Conservation (phyloP, 306 rosid genomes). For the Quercus glauca region DNA sequence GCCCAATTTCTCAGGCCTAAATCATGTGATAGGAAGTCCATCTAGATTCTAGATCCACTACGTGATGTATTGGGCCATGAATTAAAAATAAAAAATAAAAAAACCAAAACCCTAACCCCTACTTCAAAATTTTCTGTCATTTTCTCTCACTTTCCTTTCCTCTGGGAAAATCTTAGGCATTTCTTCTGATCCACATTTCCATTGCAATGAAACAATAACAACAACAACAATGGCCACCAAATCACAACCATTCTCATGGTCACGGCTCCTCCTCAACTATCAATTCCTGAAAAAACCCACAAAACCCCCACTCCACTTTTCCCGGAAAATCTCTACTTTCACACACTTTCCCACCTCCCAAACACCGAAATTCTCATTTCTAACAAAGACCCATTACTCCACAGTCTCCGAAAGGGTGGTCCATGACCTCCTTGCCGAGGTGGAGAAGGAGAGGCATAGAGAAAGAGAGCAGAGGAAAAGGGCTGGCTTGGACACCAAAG, state of each 20-base stretch:
- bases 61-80: neutral
- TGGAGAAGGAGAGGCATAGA: slow-evolving; percentile 62
- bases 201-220: slow-evolving; percentile 4
- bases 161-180: neutral
- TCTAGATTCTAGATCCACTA: neutral
- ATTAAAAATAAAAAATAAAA: neutral
- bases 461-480: slow-evolving; percentile 53
- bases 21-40: neutral
- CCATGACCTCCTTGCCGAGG: slow-evolving; percentile 52
- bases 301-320: slow-evolving; percentile 19
- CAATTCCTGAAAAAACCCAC: slow-evolving; percentile 31
- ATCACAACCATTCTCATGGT: slow-evolving; percentile 41
- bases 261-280: slow-evolving; percentile 35
- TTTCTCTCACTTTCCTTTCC: neutral
- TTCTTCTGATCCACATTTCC: neutral
- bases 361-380: slow-evolving; percentile 7
- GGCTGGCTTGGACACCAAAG: slow-evolving; percentile 58
- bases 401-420: slow-evolving; percentile 33
- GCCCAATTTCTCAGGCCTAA: neutral
- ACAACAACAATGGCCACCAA: slow-evolving; percentile 17
- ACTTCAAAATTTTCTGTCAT: neutral
- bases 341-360: slow-evolving; percentile 16
- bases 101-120: neutral
- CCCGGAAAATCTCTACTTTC: slow-evolving; percentile 16
- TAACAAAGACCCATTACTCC: slow-evolving; percentile 34